Conservation (phyloP, 2,329 filamentous ascomycete species). For the Verticillium alfalfae region DNA sequence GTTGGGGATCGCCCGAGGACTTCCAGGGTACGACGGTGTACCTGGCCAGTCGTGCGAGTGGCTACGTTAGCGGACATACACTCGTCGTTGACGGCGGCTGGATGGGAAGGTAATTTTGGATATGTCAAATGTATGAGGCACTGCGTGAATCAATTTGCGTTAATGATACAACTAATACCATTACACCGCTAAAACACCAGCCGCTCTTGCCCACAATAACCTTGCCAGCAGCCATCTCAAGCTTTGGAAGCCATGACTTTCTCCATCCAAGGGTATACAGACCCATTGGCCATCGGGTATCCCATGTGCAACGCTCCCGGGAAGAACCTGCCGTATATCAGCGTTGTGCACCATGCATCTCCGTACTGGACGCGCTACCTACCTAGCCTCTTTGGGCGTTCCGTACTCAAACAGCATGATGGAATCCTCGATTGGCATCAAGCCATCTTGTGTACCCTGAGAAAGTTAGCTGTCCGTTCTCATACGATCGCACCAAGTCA, state of each 20-base stretch:
- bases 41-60: conserved; percentile 69
- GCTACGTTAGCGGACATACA: conserved; percentile 77
- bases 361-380: neutral
- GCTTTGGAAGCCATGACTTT: conserved; percentile 35
- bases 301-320: conserved; percentile 60
- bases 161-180: neutral
- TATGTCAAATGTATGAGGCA: neutral
- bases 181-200: neutral
- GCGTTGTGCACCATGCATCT: neutral
- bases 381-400: conserved; percentile 56
- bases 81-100: conserved; percentile 85
- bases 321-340: conserved; percentile 39
- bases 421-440: conserved; percentile 65
- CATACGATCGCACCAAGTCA: neutral
- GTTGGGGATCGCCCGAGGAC: conserved; percentile 81
- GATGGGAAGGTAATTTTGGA: conserved; percentile 67
- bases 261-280: conserved; percentile 59
- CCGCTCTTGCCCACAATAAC: neutral
- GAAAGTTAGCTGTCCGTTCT: neutral
- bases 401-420: conserved; percentile 61
- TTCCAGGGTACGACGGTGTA: conserved; percentile 81
- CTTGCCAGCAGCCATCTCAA: neutral
- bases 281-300: conserved; percentile 53
- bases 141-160: neutral
- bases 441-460: conserved; percentile 55